A percentile compares a stretch with the other conserved stretches of the same genome.
Conservation (phyloP, 1,139 yeast species). For the Candida sanyaensis region DNA sequence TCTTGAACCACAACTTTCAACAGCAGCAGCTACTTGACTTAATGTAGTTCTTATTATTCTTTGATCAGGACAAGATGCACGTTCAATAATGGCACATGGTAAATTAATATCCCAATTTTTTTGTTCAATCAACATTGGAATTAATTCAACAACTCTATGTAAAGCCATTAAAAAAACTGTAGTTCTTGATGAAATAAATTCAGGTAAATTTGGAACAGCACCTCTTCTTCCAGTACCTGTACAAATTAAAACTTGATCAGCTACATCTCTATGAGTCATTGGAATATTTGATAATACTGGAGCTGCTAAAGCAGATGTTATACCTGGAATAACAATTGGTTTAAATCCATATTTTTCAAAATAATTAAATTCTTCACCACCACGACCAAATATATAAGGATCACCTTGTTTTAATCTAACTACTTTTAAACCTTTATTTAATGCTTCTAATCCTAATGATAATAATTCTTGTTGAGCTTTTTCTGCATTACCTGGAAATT, state of each 20-base stretch:
- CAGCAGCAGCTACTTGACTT: constrained; percentile 65
- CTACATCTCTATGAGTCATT: constrained; percentile 88
- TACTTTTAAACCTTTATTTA: constrained; percentile 69
- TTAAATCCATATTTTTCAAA: constrained; percentile 66
- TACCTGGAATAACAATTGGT: constrained; percentile 82
- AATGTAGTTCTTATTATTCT: constrained; percentile 77
- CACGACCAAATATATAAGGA: constrained; percentile 95
- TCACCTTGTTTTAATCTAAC: constrained; percentile 96
- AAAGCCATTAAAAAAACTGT: constrained; percentile 89
- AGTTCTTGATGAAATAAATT: constrained; percentile 69
- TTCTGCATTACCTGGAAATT: constrained; percentile 97
- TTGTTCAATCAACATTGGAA: constrained; percentile 52
- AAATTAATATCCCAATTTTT: constrained; percentile 68
- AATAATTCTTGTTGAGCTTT: constrained; percentile 86
- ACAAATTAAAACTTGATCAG: constrained; percentile 89
- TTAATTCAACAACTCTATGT: constrained; percentile 74
- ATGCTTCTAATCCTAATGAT: constrained; percentile 64
- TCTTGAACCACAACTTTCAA: constrained; percentile 80
- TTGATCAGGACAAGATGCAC: constrained; percentile 95
- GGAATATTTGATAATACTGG: constrained; percentile 86
- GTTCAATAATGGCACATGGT: constrained; percentile 85
- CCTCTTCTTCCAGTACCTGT: constrained; percentile 96
- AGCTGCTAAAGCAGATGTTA: constrained; percentile 89
- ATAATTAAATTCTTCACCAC: constrained; percentile 85
- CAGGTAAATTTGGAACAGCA: constrained; percentile 76